Evolutionary conservation across 805 yeast species (phyloP), one percentile per base, ranked within the genome.

Genomic region (Candida fluviatilis): DNA sequence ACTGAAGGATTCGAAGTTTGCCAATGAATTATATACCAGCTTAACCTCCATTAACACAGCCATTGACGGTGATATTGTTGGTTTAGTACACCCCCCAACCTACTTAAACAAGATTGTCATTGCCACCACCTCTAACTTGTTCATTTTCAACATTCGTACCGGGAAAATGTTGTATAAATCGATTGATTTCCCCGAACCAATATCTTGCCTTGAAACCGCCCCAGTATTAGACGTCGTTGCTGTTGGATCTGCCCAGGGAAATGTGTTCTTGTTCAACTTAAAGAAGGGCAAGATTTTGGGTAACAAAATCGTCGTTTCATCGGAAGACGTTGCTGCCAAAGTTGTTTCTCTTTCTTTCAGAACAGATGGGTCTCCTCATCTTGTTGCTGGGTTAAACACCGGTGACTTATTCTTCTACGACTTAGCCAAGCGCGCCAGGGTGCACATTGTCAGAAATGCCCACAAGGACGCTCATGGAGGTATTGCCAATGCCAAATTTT

Each of bases 351-450:
- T 91, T 15, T 84, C 96, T 1, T 91, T 95, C 66, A 75, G 98
- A 62, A 86, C 96, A 2, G 99, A 93, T 58, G 95, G 95, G 0
- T 73, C 82, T 2, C 72, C 95, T 3, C 95, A 90, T 60, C 49
- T 90, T 35, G 95, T 86, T 11, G 80, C 84, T 13, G 93, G 91
- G 10, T 74, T 86, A 34, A 72, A 75, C 16, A 75, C 75, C 35
- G 99, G 99, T 40, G 96, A 88, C 55, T 60, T 93, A 34, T 78
- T 79, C 50, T 89, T 93, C 60, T 89, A 86, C 53, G 96, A 93
- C 59, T 65, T 93, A 49, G 78, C 80, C 42, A 73, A 76, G 46
- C 76, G 77, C 40, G 53, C 89, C 3, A 74, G 96, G 45, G 80
- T 90, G 18, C 97, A 90, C 52, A 68, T 82, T 4, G 64, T 89